Percentiles rank a stretch among this genome's conserved stretches.
Conservation (phyloP, 2,329 filamentous ascomycete species). For the Capronia epimyces region DNA sequence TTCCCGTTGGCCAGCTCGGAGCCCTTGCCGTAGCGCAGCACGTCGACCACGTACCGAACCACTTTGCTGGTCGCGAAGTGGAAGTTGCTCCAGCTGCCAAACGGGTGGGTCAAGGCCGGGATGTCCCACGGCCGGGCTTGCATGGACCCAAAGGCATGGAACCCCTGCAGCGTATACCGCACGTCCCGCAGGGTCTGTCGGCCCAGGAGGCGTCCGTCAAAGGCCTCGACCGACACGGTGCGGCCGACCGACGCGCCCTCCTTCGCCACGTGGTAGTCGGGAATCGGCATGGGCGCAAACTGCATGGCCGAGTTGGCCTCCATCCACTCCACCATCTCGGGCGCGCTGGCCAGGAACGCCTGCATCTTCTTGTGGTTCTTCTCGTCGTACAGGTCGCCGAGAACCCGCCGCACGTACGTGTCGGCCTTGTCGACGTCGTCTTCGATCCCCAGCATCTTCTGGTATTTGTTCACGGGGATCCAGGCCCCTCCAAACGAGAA, state of each 20-base stretch:
- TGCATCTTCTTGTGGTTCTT: slow-evolving; percentile 31
- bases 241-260: neutral
- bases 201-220: neutral
- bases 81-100: neutral
- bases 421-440: slow-evolving; percentile 31
- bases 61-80: neutral
- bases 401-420: slow-evolving; percentile 20
- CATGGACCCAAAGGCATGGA: slow-evolving; percentile 3
- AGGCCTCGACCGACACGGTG: neutral
- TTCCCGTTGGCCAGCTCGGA: neutral
- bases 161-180: slow-evolving; percentile 3
- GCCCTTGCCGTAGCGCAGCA: neutral
- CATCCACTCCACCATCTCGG: slow-evolving; percentile 7
- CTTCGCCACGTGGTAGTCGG: neutral
- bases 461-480: slow-evolving; percentile 33
- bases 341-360: neutral
- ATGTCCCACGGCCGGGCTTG: neutral
- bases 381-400: slow-evolving; percentile 27
- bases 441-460: slow-evolving; percentile 20
- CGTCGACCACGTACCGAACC: neutral
- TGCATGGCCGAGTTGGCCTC: slow-evolving; percentile 6
- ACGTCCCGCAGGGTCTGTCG: neutral
- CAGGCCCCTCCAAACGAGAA: slow-evolving; percentile 36
- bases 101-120: neutral
- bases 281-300: neutral